phyloP scores from a whole-genome alignment of 495 filamentous ascomycete genomes.

The Polyplosphaeria fusca region DNA sequence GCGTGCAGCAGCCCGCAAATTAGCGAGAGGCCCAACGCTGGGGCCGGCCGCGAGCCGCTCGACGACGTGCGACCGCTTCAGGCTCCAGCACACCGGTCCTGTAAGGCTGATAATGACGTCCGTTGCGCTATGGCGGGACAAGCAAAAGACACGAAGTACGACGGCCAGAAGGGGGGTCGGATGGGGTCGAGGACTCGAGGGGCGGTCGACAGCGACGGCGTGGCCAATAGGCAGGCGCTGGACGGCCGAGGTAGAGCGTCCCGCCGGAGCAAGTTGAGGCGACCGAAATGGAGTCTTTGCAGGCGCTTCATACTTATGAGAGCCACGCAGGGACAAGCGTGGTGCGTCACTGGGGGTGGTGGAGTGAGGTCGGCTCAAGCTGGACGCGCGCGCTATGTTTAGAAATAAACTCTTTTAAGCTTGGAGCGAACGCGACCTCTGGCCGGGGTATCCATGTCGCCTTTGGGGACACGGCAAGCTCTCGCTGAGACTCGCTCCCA shows the following conservation, averaged over 20 bases:
- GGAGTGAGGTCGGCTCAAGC: slow-evolving; percentile 22
- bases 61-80: not conserved
- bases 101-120: slow-evolving; percentile 30
- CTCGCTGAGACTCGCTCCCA: too few relatives aligned
- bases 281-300: slow-evolving; percentile 25
- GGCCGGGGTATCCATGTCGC: slow-evolving; percentile 2
- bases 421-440: not conserved
- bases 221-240: not conserved
- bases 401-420: slow-evolving; percentile 31
- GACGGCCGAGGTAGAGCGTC: slow-evolving; percentile 13
- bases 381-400: slow-evolving; percentile 1
- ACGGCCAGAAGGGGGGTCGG: too few relatives aligned
- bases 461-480: slow-evolving; percentile 1
- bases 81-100: not conserved
- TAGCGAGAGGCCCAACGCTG: slow-evolving; percentile 1
- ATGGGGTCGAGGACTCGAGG: not conserved
- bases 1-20: slow-evolving; percentile 16
- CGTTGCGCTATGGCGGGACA: not conserved
- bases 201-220: not conserved
- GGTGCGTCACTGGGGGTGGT: slow-evolving; percentile 1
- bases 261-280: slow-evolving; percentile 30
- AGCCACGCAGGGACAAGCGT: slow-evolving; percentile 28
- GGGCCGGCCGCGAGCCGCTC: slow-evolving; percentile 6
- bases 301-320: slow-evolving; percentile 20
- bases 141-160: slow-evolving; percentile 29